These are phyloP conservation scores for Arachnopeziza araneosa DNA, from an alignment of 2,329 filamentous ascomycete species.

Conservation along the genomic window DNA sequence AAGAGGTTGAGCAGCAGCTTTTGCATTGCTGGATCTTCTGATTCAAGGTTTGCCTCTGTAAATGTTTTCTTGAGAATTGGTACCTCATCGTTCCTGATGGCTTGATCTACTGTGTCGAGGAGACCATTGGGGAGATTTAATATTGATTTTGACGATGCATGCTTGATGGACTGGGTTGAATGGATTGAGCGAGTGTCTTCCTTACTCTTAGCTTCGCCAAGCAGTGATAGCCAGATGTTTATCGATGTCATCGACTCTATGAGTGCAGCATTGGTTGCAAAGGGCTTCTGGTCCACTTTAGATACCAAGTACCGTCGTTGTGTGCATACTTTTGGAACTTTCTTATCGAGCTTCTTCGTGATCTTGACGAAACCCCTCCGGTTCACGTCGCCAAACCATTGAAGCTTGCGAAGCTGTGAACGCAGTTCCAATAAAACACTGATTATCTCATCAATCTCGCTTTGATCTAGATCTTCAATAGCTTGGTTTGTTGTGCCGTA, in stretches of 20 bases:
- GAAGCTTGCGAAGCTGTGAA: constrained; percentile 80
- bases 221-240: constrained; percentile 84
- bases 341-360: constrained; percentile 98
- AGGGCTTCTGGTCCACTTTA: constrained; percentile 83
- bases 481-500: constrained; percentile 72
- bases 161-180: constrained; percentile 65
- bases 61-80: constrained; percentile 51
- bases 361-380: constrained; percentile 94
- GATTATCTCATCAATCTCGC: constrained; percentile 88
- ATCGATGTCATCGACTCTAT: constrained; percentile 59
- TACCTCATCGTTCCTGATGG: constrained; percentile 64
- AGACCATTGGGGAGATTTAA: constrained; percentile 64
- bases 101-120: constrained; percentile 66
- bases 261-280: constrained; percentile 68
- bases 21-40: constrained; percentile 51
- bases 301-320: constrained; percentile 84
- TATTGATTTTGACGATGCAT: constrained; percentile 69
- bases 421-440: constrained; percentile 84
- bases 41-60: constrained; percentile 48
- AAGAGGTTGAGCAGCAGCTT: constrained; percentile 72
- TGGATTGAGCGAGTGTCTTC: constrained; percentile 70
- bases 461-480: constrained; percentile 69
- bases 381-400: constrained; percentile 98
- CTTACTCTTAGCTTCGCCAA: constrained; percentile 70
- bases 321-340: constrained; percentile 67